Base-by-base conservation (phyloP, 768 basidiomycete species). In the Leccinum rimulosum region DNA sequence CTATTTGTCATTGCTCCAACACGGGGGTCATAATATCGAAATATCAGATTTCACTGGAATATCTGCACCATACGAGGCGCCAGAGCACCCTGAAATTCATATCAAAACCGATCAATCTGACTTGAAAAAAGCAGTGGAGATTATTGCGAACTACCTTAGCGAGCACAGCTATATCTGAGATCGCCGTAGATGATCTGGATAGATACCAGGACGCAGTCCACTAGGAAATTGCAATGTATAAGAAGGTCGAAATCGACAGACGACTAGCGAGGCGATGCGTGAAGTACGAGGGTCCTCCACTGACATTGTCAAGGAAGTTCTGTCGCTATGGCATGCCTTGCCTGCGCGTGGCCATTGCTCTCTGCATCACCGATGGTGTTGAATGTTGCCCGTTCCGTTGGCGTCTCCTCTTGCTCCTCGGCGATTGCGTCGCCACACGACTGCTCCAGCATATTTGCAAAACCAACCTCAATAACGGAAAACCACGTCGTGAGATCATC, bases 31-130 rank as follows among this genome's bases (percentile, higher is more conserved):
- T 66, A 57, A 68, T 66, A 57, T 9, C 36, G 50, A 14, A 31
- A 55, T 33, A n/a, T 48, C 68, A 98, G 97, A 98, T 56, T 99
- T 99, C 76, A 98, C 97, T 50, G 97, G 97, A 7, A 89, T 98
- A 71, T 95, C 94, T 22, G 93, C 97, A 6, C 97, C 97, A 17
- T 98, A 98, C 73, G 97, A 98, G 75, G 84, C 86, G 6, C 97
- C 97, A 17, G 79, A 80, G 57, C 75, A 76, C 14, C 88, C 97
- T 47, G 97, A 98, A 75, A 84, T 99, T 60, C 94, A 95, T 77
- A 89, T 99, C 74, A 87, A 83, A 70, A 98, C 96, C 3, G 83
- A 91, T 69, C 81, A 95, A 73, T 81, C 80, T 27, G 84, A 88
- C 65, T 88, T 98, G 35, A 78, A 81, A 25, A 84, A 88, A 57